Percentiles rank a stretch among this genome's conserved stretches.
phyloP scores from a whole-genome alignment of 139 green algal genomes.

The Trebouxia sp. region DNA sequence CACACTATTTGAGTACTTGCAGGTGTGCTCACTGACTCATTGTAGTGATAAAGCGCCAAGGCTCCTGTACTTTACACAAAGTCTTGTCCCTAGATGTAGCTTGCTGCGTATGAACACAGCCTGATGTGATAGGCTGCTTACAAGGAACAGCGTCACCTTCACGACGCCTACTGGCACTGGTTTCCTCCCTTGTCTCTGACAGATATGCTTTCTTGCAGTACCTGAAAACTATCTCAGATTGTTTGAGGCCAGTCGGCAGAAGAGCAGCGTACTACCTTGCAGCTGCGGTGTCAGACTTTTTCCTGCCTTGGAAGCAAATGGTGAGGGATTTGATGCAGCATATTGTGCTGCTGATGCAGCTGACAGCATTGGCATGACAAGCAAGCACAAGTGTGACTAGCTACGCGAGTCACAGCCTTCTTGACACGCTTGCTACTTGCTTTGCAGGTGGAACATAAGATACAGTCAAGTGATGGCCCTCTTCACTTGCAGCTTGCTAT shows the following conservation, averaged over 20 bases:
- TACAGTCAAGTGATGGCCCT: constrained; percentile 73
- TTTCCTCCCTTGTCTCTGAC: too few species aligned
- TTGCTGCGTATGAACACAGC: too few species aligned
- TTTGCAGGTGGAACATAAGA: constrained; percentile 94
- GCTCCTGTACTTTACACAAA: too few species aligned
- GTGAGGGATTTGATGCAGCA: constrained; percentile 40
- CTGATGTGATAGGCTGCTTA: too few species aligned
- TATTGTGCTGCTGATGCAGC: background rate
- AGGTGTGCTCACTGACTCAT: constrained; percentile 46
- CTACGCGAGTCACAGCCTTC: too few species aligned
- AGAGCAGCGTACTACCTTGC: constrained; percentile 91
- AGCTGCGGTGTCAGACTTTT: constrained; percentile 98
- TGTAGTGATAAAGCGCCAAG: too few species aligned
- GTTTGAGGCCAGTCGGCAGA: constrained; percentile 48
- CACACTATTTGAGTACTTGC: constrained; percentile 97
- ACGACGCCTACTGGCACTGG: too few species aligned
- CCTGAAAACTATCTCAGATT: constrained; percentile 59
- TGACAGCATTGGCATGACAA: background rate
- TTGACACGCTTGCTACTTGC: too few species aligned
- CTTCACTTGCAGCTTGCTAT: background rate
- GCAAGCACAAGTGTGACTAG: background rate
- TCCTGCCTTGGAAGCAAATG: constrained; percentile 89
- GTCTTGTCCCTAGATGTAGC: too few species aligned
- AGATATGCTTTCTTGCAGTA: constrained; percentile 51
- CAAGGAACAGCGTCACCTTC: too few species aligned